Evolutionary conservation across 2,329 filamentous ascomycete species (phyloP).

Genomic region (Fusarium veterinarium): DNA sequence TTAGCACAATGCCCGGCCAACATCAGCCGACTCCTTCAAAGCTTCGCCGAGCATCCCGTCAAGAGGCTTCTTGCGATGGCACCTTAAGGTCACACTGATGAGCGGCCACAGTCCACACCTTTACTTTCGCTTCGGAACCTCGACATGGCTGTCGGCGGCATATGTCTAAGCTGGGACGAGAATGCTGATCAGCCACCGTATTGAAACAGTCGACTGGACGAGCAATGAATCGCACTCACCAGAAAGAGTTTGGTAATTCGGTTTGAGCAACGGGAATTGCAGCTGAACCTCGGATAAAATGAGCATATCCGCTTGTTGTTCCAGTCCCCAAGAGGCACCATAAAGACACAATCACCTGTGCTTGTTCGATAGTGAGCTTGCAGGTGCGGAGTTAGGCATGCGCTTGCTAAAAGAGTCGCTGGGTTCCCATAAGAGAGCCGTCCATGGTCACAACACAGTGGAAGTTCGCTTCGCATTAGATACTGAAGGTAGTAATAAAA

Average conservation of each 20-base stretch:
- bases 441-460: neutral
- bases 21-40: neutral
- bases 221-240: too few species aligned
- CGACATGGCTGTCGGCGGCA: neutral
- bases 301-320: neutral
- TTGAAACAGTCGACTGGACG: too few species aligned
- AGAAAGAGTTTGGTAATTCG: accelerated
- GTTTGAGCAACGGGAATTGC: neutral
- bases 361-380: neutral
- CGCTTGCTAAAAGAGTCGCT: neutral
- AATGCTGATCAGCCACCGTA: neutral
- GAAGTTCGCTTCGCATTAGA: neutral
- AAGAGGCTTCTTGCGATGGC: neutral
- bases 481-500: too few species aligned
- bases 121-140: neutral
- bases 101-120: neutral
- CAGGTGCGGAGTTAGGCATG: accelerated
- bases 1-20: neutral
- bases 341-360: neutral
- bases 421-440: accelerated
- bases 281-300: neutral
- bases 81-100: neutral
- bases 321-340: neutral
- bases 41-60: neutral
- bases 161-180: neutral